These are phyloP conservation scores for Ophiobolus disseminans DNA, from an alignment of 2,329 filamentous ascomycete species.

Conservation along the genomic window DNA sequence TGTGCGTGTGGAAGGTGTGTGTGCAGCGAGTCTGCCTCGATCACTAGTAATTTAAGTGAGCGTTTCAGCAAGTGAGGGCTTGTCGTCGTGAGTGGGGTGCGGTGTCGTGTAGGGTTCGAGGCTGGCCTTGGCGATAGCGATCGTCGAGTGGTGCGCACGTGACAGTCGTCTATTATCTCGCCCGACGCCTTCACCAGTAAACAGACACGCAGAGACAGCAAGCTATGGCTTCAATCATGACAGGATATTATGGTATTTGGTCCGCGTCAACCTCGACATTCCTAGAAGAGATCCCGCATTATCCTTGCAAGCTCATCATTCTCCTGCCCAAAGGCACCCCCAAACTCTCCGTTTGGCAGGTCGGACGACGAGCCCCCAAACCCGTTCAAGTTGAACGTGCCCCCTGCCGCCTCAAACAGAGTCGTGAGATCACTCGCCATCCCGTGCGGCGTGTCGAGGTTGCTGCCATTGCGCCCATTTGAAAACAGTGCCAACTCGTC, in stretches of 20 bases:
- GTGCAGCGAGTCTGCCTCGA: neutral
- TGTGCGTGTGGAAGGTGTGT: conserved; percentile 4
- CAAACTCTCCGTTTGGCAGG: conserved; percentile 47
- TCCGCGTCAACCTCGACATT: no score
- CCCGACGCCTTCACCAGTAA: no score
- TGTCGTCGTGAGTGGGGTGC: conserved; percentile 13
- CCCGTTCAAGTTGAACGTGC: conserved; percentile 43
- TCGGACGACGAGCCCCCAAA: conserved; percentile 42
- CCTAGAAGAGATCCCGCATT: conserved; percentile 65
- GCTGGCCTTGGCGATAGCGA: conserved; percentile 25
- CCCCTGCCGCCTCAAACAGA: conserved; percentile 69
- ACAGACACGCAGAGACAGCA: no score
- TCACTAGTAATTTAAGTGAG: neutral
- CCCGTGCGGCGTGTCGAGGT: conserved; percentile 61
- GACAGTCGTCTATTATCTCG: no score
- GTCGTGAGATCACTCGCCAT: conserved; percentile 69
- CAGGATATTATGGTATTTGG: no score
- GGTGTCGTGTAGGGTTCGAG: conserved; percentile 21
- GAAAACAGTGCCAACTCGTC: conserved; percentile 62
- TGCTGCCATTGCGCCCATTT: conserved; percentile 42
- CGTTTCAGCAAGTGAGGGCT: conserved; percentile 6
- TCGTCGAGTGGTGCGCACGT: conserved; percentile 16
- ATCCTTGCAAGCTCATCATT: conserved; percentile 67
- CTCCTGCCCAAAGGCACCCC: conserved; percentile 60
- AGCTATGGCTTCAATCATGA: no score